Evolutionary conservation across 805 yeast genomes (phyloP), one percentile per base, ranked within the genome.

Genomic region (Maudiozyma barnettii): DNA sequence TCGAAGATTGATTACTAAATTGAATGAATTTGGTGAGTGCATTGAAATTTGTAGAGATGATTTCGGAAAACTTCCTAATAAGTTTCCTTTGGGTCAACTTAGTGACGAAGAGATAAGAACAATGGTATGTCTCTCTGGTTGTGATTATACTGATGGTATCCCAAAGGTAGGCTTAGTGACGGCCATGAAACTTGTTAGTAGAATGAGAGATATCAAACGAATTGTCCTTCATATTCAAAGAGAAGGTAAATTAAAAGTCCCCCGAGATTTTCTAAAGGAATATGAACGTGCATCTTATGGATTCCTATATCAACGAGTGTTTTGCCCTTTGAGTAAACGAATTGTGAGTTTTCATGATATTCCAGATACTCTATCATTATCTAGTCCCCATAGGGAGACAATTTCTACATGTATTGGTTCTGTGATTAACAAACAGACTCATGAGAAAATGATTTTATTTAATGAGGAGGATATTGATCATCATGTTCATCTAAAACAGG

Each of bases 101-200:
- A 62, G 73, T 19, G 75, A 68, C 23, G 76, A 74, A 9, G 86
- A 87, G 55, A 63, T 87, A 45, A 72, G 93, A 42, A 71, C 80
- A 39, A 77, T 87, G 66, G 98, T 96, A 1, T 82, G 90, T 54
- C 61, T 93, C 4, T 78, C 95, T n/a, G 99, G 99, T 0, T 93
- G 99, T 67, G 99, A 93, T 64, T 93, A 93, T 59, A 86, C 96
- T 0, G 78, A 79, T 46, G 99, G 99, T 0, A 71, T 93, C 6
- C 76, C 83, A 0, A 82, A 84, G 2, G 73, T 91, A 14, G 99
- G 99, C 0, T 71, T 89, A 9, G 77, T 79, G 41, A 84, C 82
- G 23, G 95, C 97, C 0, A 76, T 84, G 46, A 69, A 67, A 38
- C 61, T 83, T 40, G 80, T 87, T 1, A 70, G 71, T 45, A 70